Evolutionary conservation across 371 early-diverging fungal genomes (phyloP), one percentile per base, ranked within the genome.

Genomic region (Chytridium lagenaria): DNA sequence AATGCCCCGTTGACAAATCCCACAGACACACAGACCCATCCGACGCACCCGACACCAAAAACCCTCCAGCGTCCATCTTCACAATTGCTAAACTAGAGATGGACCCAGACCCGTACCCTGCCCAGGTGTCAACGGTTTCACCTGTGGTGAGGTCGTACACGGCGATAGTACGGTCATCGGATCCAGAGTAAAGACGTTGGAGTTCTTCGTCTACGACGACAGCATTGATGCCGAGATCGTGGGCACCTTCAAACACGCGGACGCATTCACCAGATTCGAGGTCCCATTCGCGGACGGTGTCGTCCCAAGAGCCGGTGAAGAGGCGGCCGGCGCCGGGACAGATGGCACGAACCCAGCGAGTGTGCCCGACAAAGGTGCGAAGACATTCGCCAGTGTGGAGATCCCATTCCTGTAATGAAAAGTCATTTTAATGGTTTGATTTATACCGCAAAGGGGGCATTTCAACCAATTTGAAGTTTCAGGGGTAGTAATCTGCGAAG

Each of bases 241-340:
- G 77, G 30, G 40, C 70, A 36, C 69, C 69, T 63, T 69, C 73
- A 19, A 70, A 74, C 1, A 55, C 67, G 0, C 70, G 10, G 0
- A 92, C 75, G 61, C 94, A 92, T 40, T 86, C 79, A 26, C 95
- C 75, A 22, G 92, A 89, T 33, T 84, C 82, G 50, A 93, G 81
- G 74, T 92, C 89, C 95, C 95, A 95, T 31, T 93, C 82, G 52
- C 93, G 90, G 77, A 98, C 89, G 0, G 97, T 95, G 77, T 94
- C 93, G 79, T 99, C 98, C 59, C 95, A 85, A 30, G 94, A 90
- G 5, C 93, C 94, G 0, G 94, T 92, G 70, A 93, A 88, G 72
- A 96, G 86, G 28, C 68, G 68, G 19, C 57, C 70, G 44, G 51
- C 44, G 28, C 72, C 76, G 26, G 51, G 59, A 23, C 38, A 12